Percentiles rank a stretch among this genome's conserved stretches.
These are phyloP conservation scores for Acaromyces ingoldii DNA, from an alignment of 1,284 basidiomycete genomes.

Conservation along the genomic window DNA sequence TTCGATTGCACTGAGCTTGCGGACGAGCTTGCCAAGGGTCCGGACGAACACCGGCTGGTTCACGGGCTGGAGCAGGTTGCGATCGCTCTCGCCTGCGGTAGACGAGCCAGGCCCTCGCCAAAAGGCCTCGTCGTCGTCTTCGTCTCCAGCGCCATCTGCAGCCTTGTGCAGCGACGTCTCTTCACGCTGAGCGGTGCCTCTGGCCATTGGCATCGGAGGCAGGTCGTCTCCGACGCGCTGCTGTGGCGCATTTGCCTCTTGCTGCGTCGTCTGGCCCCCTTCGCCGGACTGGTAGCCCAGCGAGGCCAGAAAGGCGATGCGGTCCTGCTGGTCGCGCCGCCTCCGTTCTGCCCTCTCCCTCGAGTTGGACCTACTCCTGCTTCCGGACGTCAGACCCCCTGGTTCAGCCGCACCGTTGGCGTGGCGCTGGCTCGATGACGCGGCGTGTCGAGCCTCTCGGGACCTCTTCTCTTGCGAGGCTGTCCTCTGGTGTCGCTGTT, in stretches of 20 bases:
- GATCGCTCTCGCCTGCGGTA: not conserved
- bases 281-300: no score
- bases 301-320: constrained; percentile 1
- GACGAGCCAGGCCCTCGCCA: not conserved
- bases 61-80: no score
- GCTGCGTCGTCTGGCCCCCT: no score
- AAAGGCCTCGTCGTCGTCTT: constrained; percentile 3
- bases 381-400: not conserved
- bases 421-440: not conserved
- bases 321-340: not conserved
- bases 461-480: constrained; percentile 3
- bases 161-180: not conserved
- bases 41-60: constrained; percentile 14
- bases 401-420: not conserved
- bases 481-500: no score
- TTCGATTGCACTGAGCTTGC: constrained; percentile 15
- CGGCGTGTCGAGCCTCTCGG: constrained; percentile 3
- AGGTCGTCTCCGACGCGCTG: constrained; percentile 4
- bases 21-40: constrained; percentile 15
- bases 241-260: no score
- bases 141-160: not conserved
- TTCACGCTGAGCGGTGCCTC: not conserved
- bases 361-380: not conserved
- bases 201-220: constrained; percentile 9
- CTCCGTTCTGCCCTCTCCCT: not conserved